Evolutionary conservation across 352 stramenopile species (phyloP).

Genomic region (Phytopythium montanum): DNA sequence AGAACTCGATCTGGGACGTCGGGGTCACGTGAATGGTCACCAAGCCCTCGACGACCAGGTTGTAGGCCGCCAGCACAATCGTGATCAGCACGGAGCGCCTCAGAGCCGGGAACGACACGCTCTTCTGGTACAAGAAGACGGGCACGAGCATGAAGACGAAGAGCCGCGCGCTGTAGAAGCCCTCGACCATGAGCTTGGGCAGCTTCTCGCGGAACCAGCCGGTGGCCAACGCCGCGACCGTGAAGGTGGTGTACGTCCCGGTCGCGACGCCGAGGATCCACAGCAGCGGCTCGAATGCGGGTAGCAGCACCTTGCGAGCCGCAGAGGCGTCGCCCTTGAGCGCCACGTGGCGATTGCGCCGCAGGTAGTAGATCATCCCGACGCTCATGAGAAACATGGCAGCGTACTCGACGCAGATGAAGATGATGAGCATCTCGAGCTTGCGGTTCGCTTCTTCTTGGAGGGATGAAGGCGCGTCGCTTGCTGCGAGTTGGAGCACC

Average conservation of each 20-base stretch:
- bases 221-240: slow-evolving; percentile 23
- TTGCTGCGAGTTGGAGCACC: background rate
- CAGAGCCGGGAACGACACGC: slow-evolving; percentile 42
- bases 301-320: slow-evolving; percentile 56
- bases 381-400: slow-evolving; percentile 41
- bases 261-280: slow-evolving; percentile 41
- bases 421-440: slow-evolving; percentile 32
- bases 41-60: slow-evolving; percentile 17
- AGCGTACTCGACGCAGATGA: slow-evolving; percentile 41
- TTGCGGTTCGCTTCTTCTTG: slow-evolving; percentile 7
- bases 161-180: slow-evolving; percentile 47
- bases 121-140: slow-evolving; percentile 59
- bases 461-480: too few species aligned
- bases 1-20: slow-evolving; percentile 14
- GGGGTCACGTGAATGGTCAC: slow-evolving; percentile 10
- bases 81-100: slow-evolving; percentile 31
- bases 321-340: slow-evolving; percentile 40
- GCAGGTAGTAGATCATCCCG: slow-evolving; percentile 48
- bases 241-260: slow-evolving; percentile 31
- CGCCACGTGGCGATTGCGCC: slow-evolving; percentile 49
- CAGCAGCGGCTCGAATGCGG: slow-evolving; percentile 65
- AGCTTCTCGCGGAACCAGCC: slow-evolving; percentile 29
- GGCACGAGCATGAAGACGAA: slow-evolving; percentile 49
- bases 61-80: slow-evolving; percentile 30
- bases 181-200: slow-evolving; percentile 24